Base-by-base conservation (phyloP, 306 rosid species). In the Citrullus mucosospermus region DNA sequence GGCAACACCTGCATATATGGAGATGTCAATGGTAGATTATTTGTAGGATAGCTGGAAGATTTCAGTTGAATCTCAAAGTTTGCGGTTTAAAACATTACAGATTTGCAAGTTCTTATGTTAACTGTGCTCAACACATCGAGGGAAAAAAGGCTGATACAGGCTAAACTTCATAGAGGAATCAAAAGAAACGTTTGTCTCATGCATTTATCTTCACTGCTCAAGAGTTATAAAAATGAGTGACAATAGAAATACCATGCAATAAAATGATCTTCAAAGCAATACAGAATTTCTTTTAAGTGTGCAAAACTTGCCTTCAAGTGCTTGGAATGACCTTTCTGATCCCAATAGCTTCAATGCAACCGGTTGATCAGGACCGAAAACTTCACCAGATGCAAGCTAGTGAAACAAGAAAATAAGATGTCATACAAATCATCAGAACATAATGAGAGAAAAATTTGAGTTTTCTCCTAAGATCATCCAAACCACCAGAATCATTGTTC, bases 341-440 rank as follows among this genome's bases (percentile, higher is more conserved):
- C 99, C 99, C 87, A 95, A 79, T 43, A 95, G 85, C 78, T 95
- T 95, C 87, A 95, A 86, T 13, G 97, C 95, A 75, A 95, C 22
- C 12, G 99, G 99, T 88, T 95, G 99, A 88, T 95, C 80, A 38
- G 93, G 84, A 80, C 99, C 99, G 28, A 92, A 95, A 84, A 92
- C 97, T 87, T 91, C 97, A 56, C 99, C 99, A 25, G 97, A 87
- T 57, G 99, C 99, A 79, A 95, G 87, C 99, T 95, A 89, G 36
- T 50, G 81, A 39, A 72, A 84, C 57, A 85, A 81, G 78, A 78
- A 71, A 77, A 66, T 82, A 80, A 87, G 78, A 78, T 83, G 79
- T 48, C 43, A 71, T 71, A n/a, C 15, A 65, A 25, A 48, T 15
- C 22, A 48, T 71, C 77, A 44, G 43, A 25, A 71, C 22, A 48